Percentiles rank a stretch among this genome's conserved stretches.
These are phyloP conservation scores for Marasmius oreades DNA, from an alignment of 1,284 basidiomycete genomes.

Conservation along the genomic window DNA sequence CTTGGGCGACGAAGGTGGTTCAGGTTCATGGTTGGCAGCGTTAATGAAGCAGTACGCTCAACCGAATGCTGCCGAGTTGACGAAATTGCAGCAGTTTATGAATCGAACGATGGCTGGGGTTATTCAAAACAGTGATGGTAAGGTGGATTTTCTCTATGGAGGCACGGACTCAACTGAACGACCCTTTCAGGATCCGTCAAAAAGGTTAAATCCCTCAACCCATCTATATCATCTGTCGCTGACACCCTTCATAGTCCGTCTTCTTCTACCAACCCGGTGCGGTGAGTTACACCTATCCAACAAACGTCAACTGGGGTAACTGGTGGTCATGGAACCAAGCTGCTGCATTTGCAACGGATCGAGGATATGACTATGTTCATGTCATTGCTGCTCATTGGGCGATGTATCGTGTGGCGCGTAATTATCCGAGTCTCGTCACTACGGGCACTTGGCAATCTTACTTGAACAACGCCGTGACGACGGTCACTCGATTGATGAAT, in stretches of 20 bases:
- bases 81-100: conserved; percentile 50
- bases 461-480: conserved; percentile 50
- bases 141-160: conserved; percentile 9
- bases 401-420: conserved; percentile 54
- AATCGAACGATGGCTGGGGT: conserved; percentile 47
- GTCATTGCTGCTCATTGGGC: conserved; percentile 57
- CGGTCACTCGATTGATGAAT: conserved; percentile 45
- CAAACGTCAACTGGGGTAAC: conserved; percentile 46
- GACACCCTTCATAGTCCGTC: conserved; percentile 35
- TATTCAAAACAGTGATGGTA: conserved; percentile 49
- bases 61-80: conserved; percentile 48
- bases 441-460: conserved; percentile 54
- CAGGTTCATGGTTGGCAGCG: conserved; percentile 55
- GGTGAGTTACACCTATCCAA: conserved; percentile 47
- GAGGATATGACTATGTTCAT: conserved; percentile 61
- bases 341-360: conserved; percentile 43
- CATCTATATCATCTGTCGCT: not conserved
- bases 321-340: conserved; percentile 61
- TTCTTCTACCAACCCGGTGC: conserved; percentile 52
- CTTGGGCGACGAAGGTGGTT: conserved; percentile 56
- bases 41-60: conserved; percentile 55
- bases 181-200: conserved; percentile 42
- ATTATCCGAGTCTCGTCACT: conserved; percentile 48
- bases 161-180: not conserved
- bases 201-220: conserved; percentile 32